A percentile compares a stretch with the other conserved stretches of the same genome.
Evolutionary conservation across 2,329 filamentous ascomycete species (phyloP).

Genomic region (Colletotrichum truncatum): DNA sequence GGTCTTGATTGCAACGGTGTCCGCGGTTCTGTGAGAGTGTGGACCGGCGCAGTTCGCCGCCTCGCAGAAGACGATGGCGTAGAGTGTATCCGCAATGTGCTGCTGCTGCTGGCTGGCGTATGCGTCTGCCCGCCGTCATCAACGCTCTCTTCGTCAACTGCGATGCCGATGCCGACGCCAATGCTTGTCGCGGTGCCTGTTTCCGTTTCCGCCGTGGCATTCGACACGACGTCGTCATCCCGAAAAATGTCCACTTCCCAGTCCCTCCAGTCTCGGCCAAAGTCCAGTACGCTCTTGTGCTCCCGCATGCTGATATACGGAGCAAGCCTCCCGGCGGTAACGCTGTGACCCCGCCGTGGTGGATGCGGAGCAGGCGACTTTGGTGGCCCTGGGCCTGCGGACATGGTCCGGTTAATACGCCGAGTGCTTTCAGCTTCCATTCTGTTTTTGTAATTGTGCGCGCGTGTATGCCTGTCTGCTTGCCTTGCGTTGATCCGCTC

Average conservation of each 20-base stretch:
- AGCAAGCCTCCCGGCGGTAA: constrained; percentile 12
- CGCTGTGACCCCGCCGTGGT: constrained; percentile 23
- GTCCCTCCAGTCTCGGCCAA: constrained; percentile 28
- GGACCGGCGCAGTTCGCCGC: constrained; percentile 17
- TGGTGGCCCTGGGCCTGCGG: constrained; percentile 25
- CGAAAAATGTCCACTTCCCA: constrained; percentile 29
- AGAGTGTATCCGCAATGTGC: neutral
- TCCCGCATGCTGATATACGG: constrained; percentile 26
- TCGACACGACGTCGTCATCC: constrained; percentile 26
- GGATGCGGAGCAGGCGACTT: constrained; percentile 28
- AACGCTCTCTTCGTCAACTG: constrained; percentile 13
- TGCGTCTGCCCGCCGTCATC: neutral
- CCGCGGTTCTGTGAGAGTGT: constrained; percentile 3
- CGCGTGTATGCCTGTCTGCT: too few species aligned
- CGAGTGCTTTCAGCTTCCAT: constrained; percentile 16
- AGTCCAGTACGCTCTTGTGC: constrained; percentile 26
- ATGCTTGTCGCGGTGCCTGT: constrained; percentile 28
- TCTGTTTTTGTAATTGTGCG: neutral
- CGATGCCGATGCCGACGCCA: constrained; percentile 22
- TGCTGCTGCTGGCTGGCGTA: constrained; percentile 12
- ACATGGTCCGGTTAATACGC: constrained; percentile 28
- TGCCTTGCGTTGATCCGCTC: too few species aligned
- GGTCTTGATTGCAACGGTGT: constrained; percentile 14
- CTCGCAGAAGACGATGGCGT: constrained; percentile 13
- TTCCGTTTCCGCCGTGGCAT: constrained; percentile 30